Percentiles rank a stretch among this genome's conserved stretches.
Evolutionary conservation across 2,329 filamentous ascomycete species (phyloP).

Genomic region (Alternaria arborescens): DNA sequence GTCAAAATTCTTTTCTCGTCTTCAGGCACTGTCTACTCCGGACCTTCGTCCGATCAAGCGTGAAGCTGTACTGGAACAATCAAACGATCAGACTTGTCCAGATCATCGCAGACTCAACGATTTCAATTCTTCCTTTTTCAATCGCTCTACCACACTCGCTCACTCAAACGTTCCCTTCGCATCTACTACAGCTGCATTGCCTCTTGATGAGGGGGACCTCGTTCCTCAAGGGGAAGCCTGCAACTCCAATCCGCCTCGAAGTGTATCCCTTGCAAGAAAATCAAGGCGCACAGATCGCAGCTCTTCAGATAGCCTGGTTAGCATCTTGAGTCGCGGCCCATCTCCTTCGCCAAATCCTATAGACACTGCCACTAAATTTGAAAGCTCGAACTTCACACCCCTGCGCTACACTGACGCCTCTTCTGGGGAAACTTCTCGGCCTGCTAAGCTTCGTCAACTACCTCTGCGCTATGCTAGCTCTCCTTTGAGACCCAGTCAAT

Average conservation of each 20-base stretch:
- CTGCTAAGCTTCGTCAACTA: conserved; percentile 20
- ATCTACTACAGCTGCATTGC: background rate
- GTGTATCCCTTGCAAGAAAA: background rate
- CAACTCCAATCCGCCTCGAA: background rate
- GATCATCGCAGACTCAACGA: conserved; percentile 11
- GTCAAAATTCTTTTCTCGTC: conserved; percentile 20
- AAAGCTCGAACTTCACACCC: conserved; percentile 4
- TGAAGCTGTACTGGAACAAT: conserved; percentile 6
- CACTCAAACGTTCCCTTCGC: conserved; percentile 22
- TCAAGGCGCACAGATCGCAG: conserved; percentile 11
- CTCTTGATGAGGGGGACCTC: background rate
- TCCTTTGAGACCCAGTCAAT: conserved; percentile 46
- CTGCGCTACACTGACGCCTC: background rate
- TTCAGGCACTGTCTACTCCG: conserved; percentile 26
- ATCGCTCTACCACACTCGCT: conserved; percentile 12
- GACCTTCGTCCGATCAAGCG: conserved; percentile 20
- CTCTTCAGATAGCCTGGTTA: conserved; percentile 17
- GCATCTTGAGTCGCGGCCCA: background rate
- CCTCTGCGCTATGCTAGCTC: conserved; percentile 38
- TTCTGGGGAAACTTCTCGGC: background rate
- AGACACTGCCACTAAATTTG: background rate
- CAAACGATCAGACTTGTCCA: conserved; percentile 21
- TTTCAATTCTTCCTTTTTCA: conserved; percentile 1
- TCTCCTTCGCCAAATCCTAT: conserved; percentile 7
- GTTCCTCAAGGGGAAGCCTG: background rate